Conservation (phyloP, 2,329 filamentous ascomycete species). For the Trichoderma brevicompactum region DNA sequence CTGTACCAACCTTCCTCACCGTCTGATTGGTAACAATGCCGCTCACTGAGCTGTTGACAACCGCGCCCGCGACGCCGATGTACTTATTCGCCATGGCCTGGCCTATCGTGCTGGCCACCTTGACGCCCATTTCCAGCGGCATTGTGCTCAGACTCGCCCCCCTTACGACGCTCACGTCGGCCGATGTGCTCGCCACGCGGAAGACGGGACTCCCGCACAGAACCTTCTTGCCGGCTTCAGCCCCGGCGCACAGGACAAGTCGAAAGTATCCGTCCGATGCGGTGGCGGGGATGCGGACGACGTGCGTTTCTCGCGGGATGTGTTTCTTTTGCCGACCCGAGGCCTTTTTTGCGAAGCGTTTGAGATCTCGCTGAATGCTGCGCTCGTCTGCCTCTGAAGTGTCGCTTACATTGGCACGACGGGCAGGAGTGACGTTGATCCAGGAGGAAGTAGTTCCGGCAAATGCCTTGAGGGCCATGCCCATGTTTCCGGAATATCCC, state of each 20-base stretch:
- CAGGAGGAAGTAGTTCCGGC: conserved; percentile 63
- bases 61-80: conserved; percentile 43
- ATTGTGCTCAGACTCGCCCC: conserved; percentile 68
- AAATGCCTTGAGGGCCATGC: conserved; percentile 68
- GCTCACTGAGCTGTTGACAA: conserved; percentile 49
- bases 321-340: conserved; percentile 53
- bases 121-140: conserved; percentile 67
- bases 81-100: conserved; percentile 51
- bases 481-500: conserved; percentile 69
- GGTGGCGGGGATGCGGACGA: conserved; percentile 66
- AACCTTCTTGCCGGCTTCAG: conserved; percentile 50
- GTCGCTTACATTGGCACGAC: conserved; percentile 51
- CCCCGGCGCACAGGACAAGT: conserved; percentile 62
- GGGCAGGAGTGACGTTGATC: conserved; percentile 69
- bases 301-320: conserved; percentile 62
- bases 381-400: conserved; percentile 63
- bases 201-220: conserved; percentile 71
- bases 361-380: conserved; percentile 69
- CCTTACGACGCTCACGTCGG: conserved; percentile 62
- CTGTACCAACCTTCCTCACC: conserved; percentile 47
- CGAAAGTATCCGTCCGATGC: conserved; percentile 71
- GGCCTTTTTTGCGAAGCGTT: conserved; percentile 63
- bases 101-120: conserved; percentile 57
- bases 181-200: conserved; percentile 68
- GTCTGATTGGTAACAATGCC: conserved; percentile 42